Conservation (phyloP, 1,284 basidiomycete species). For the Tylopilus orsonianus region DNA sequence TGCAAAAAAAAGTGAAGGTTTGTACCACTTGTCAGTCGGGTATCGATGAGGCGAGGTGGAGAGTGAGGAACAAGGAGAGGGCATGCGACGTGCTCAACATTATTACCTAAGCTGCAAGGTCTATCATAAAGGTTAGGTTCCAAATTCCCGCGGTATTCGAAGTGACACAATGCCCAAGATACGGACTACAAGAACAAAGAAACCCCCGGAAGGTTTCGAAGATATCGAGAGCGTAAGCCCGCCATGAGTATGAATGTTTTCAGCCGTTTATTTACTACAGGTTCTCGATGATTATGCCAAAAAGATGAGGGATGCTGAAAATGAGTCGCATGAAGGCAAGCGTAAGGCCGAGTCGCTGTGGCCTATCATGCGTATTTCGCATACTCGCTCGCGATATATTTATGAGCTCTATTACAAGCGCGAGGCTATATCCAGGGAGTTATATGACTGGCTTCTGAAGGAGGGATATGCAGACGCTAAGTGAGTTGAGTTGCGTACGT, state of each 20-base stretch:
- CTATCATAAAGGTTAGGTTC: not conserved
- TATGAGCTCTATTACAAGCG: constrained; percentile 99
- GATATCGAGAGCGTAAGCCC: constrained; percentile 80
- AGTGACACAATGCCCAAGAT: constrained; percentile 86
- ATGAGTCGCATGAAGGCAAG: constrained; percentile 96
- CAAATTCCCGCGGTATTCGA: constrained; percentile 26
- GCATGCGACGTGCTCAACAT: constrained; percentile 12
- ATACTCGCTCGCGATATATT: constrained; percentile 94
- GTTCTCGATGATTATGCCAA: constrained; percentile 93
- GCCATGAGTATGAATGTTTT: not conserved
- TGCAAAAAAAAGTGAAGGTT: constrained; percentile 8
- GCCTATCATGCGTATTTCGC: constrained; percentile 98
- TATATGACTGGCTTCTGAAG: constrained; percentile 99
- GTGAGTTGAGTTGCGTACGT: constrained; percentile 50
- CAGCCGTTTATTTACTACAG: constrained; percentile 39
- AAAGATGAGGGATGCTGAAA: constrained; percentile 98
- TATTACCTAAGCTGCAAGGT: constrained; percentile 34
- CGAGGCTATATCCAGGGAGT: constrained; percentile 89
- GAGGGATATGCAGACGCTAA: constrained; percentile 97
- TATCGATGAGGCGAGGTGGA: constrained; percentile 20
- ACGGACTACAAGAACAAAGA: constrained; percentile 90
- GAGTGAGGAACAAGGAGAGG: constrained; percentile 1
- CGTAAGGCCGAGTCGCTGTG: constrained; percentile 96
- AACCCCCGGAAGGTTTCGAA: constrained; percentile 96
- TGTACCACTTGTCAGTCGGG: constrained; percentile 6